phyloP scores from a whole-genome alignment of 2,329 filamentous ascomycete species.

The Fusarium mundagurra region DNA sequence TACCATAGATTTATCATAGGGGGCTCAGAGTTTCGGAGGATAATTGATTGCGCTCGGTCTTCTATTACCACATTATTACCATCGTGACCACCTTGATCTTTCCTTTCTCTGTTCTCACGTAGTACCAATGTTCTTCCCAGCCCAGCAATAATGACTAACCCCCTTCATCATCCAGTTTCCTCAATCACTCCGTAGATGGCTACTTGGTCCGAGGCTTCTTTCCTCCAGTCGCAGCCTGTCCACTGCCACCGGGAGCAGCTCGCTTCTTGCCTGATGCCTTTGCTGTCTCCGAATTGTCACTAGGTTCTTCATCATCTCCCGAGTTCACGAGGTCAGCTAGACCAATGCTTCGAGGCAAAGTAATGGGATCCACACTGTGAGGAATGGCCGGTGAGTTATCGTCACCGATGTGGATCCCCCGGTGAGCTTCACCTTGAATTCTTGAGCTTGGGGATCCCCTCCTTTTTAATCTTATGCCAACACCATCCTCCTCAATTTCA shows the following conservation, averaged over 20 bases:
- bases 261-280: neutral
- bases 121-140: rapidly evolving
- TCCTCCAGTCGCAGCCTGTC: neutral
- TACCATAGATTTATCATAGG: neutral
- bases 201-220: neutral
- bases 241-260: rapidly evolving
- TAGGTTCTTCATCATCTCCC: neutral
- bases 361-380: rapidly evolving
- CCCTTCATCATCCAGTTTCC: neutral
- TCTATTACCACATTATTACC: rapidly evolving
- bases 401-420: neutral
- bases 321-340: too few relatives aligned
- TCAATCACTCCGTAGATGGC: rapidly evolving
- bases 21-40: neutral
- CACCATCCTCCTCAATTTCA: too few relatives aligned
- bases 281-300: neutral
- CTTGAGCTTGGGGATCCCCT: too few relatives aligned
- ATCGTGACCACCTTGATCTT: neutral
- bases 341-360: neutral
- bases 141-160: rapidly evolving
- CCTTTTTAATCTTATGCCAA: too few relatives aligned
- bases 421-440: too few relatives aligned
- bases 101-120: rapidly evolving
- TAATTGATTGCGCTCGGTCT: neutral
- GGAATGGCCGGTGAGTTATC: neutral